phyloP scores from a whole-genome alignment of 2,329 filamentous ascomycete species.

The Akanthomyces uredinophilus region DNA sequence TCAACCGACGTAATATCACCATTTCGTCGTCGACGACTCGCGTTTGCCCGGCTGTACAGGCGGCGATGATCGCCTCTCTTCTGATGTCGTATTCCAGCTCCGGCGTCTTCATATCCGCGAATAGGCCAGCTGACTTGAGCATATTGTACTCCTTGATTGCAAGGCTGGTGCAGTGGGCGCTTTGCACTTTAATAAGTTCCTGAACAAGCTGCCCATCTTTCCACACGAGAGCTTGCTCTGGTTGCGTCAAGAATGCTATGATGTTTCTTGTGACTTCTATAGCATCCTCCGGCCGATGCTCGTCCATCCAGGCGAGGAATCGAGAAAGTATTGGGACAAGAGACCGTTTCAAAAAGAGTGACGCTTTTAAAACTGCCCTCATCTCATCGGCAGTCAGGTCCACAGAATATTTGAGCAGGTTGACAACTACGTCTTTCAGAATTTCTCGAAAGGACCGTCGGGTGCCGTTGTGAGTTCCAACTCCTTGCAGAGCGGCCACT shows the following conservation, averaged over 20 bases:
- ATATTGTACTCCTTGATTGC: not conserved
- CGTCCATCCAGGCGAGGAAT: conserved; percentile 4
- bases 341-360: not conserved
- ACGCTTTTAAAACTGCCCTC: not conserved
- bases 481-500: not conserved
- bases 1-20: not conserved
- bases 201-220: not conserved
- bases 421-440: not conserved
- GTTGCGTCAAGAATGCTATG: not conserved
- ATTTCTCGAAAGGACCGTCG: not conserved
- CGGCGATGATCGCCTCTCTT: conserved; percentile 3
- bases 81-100: not conserved
- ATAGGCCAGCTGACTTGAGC: conserved; percentile 1
- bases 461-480: not conserved
- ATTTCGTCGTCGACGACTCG: not conserved
- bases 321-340: not conserved
- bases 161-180: not conserved
- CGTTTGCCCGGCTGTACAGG: not conserved
- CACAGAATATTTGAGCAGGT: not conserved
- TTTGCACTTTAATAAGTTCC: not conserved
- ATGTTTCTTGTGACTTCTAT: not conserved
- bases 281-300: not conserved
- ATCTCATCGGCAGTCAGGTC: not conserved
- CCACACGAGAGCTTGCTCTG: not conserved
- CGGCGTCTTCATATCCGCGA: not conserved